phyloP scores from a whole-genome alignment of 2,329 filamentous ascomycete genomes.

The Epichloe baconii region DNA sequence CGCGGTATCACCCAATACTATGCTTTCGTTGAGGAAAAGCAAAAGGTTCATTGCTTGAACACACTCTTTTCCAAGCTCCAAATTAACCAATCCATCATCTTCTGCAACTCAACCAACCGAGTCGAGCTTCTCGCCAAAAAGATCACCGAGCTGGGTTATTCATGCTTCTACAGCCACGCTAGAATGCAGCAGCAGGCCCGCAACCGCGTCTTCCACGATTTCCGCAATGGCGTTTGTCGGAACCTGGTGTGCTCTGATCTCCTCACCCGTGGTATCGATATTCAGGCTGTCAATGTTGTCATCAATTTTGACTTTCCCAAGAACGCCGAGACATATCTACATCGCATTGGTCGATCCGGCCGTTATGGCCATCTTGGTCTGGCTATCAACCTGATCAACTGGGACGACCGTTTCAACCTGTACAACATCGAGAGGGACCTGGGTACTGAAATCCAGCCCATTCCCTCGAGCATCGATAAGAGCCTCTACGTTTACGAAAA shows the following conservation, averaged over 20 bases:
- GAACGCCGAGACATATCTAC: conserved; percentile 96
- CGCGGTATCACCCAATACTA: conserved; percentile 99
- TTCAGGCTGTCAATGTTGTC: conserved; percentile 97
- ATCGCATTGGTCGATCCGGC: conserved; percentile 94
- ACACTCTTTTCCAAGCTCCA: conserved; percentile 97
- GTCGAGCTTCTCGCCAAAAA: conserved; percentile 97
- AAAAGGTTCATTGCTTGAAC: conserved; percentile 98
- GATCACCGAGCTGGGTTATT: conserved; percentile 97
- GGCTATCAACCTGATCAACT: conserved; percentile 98
- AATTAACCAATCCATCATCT: conserved; percentile 99
- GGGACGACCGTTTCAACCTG: conserved; percentile 97
- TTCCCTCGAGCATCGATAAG: conserved; percentile 89
- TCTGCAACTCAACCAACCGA: conserved; percentile 98
- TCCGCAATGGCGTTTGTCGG: conserved; percentile 93
- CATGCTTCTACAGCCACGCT: conserved; percentile 98
- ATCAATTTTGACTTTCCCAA: conserved; percentile 99
- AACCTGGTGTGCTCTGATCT: conserved; percentile 97
- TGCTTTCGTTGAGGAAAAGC: conserved; percentile 97
- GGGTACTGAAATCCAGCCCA: conserved; percentile 95
- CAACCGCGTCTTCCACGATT: conserved; percentile 98
- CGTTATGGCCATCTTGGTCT: conserved; percentile 94
- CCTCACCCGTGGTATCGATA: conserved; percentile 96
- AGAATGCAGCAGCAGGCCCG: conserved; percentile 95
- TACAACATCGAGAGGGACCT: conserved; percentile 98
- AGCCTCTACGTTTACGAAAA: conserved; percentile 96